phyloP scores from a whole-genome alignment of 176 grass and related monocot genomes.

The Luzula sylvatica region DNA sequence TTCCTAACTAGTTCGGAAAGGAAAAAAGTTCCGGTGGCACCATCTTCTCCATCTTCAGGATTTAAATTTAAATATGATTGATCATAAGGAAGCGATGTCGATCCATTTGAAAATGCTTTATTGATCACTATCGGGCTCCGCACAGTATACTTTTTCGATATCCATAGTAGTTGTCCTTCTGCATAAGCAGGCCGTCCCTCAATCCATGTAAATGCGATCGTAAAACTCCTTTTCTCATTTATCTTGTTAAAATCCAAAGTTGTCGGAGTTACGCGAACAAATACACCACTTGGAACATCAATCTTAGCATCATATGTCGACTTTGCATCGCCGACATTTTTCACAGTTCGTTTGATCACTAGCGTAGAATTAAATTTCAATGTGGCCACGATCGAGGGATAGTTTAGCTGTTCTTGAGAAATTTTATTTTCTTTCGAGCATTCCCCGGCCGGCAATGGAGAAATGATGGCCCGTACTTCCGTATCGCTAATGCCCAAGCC shows the following conservation, averaged over 20 bases:
- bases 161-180: conserved; percentile 16
- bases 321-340: conserved; percentile 5
- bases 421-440: conserved; percentile 5
- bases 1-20: too few species aligned
- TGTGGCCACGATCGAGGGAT: neutral
- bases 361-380: neutral
- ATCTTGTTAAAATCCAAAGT: neutral
- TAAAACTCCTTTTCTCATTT: conserved; percentile 19
- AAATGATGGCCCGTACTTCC: neutral
- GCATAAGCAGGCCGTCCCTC: neutral
- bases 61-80: conserved; percentile 3
- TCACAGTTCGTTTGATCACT: conserved; percentile 3
- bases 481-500: neutral
- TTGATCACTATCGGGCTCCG: conserved; percentile 18
- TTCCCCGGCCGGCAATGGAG: neutral
- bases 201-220: neutral
- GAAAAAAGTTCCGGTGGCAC: too few species aligned
- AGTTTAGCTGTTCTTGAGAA: conserved; percentile 8
- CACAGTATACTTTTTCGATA: conserved; percentile 12
- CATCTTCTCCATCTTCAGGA: too few species aligned
- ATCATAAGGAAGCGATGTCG: neutral
- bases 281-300: neutral
- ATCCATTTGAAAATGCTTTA: conserved; percentile 13
- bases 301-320: neutral
- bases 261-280: neutral